Base-by-base conservation (phyloP, 768 basidiomycete genomes). In the Leccinum ochraceum region DNA sequence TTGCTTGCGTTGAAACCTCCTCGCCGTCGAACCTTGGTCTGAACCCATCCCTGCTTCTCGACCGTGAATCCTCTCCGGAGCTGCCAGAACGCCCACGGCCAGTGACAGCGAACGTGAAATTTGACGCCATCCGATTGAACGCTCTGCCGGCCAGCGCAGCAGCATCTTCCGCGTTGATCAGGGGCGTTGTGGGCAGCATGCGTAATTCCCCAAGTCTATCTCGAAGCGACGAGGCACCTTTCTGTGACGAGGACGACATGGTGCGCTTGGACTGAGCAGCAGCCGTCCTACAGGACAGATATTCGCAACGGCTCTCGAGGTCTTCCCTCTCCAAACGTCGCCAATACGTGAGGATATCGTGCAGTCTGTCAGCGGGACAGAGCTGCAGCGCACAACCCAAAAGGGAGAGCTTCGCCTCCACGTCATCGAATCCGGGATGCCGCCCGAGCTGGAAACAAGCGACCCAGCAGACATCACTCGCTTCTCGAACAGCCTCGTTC, bases 361-460 rank as follows among this genome's bases (percentile, higher is more conserved):
- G 79, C 11, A 96, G 80, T 65, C 85, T 82, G 57, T 94, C 92
- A 0, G 89, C 73, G 1, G 95, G 94, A 71, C 94, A 96, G 17
- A 97, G 79, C 67, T 94, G 88, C 30, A 98, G 78, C 3, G 95
- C 92, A 54, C 86, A 83, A 2, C 93, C 93, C 20, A 98, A 74
- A 1, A 96, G 79, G 2, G 75, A 77, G 61, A 94, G 78, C 69
- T 89, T 90, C 65, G 86, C 84, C 11, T 81, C 74, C 6, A 84
- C 73, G 61, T 95, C 88, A 2, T 80, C 68, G 67, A 88, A 95
- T 67, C 90, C 92, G 7, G 85, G 79, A 65, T 94, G 90, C 60
- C 88, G 84, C 16, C 93, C 95, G 3, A 98, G 83, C 74, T 92
- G 89, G 76, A 88, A 93, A 70, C 92, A 94, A 3, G 89, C 86